These are phyloP conservation scores for Rhynchospora tenuis DNA, from an alignment of 176 grass and related monocot genomes.

Conservation along the genomic window DNA sequence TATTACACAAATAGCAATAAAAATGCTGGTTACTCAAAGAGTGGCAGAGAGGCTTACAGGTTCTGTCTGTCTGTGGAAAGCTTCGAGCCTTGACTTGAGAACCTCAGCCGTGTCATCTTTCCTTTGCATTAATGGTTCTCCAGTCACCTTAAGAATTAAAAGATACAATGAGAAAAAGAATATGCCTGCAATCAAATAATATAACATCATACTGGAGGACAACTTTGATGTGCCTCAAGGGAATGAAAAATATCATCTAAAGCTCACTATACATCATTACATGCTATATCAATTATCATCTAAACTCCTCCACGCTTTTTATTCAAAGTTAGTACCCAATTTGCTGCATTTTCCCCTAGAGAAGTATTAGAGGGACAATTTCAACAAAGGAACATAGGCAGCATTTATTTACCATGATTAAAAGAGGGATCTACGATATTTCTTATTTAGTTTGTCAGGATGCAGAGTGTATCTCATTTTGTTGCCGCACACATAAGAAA, in stretches of 20 bases:
- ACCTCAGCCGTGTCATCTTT: conserved; percentile 94
- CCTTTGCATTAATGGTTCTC: conserved; percentile 92
- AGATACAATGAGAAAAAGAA: conserved; percentile 10
- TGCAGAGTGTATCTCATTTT: neutral
- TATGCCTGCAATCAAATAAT: neutral
- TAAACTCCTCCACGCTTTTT: neutral
- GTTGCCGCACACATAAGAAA: neutral
- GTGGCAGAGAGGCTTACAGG: conserved; percentile 47
- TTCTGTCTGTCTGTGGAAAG: conserved; percentile 91
- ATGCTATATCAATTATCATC: neutral
- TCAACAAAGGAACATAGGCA: neutral
- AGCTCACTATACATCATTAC: neutral
- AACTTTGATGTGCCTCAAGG: neutral
- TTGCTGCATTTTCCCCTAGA: neutral
- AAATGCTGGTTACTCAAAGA: neutral
- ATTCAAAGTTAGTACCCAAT: neutral
- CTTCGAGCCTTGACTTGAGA: conserved; percentile 93
- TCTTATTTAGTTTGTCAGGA: neutral
- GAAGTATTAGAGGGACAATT: neutral
- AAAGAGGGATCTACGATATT: neutral
- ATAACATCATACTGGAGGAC: neutral
- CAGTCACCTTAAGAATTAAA: conserved; percentile 57
- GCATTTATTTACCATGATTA: neutral
- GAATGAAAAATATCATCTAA: neutral
- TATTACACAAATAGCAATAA: neutral